Base-by-base conservation (phyloP, 1,284 basidiomycete genomes). In the Microbotryum saponariae region DNA sequence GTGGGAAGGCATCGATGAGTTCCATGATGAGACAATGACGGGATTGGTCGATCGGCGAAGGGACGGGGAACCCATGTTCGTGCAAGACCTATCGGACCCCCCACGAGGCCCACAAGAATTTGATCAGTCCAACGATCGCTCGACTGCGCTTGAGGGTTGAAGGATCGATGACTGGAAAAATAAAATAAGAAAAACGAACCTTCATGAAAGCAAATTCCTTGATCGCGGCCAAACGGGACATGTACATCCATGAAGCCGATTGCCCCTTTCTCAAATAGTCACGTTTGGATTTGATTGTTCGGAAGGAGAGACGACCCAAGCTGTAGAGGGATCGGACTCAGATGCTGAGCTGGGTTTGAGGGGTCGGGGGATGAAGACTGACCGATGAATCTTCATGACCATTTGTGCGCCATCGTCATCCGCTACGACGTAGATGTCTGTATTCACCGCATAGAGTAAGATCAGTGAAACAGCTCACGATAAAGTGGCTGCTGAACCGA, bases 161-260 rank as follows among this genome's bases (percentile, higher is more conserved):
- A 50, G 21, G 18, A 18, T 42, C 37, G 37, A 16, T 42, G 21
- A 21, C 27, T 18, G 25, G 9, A 25, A 44, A 42, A 18, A 25
- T 25, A 25, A 25, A 25, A 25, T 73, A 18, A 25, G 4, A 25
- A 25, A 73, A 18, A 73, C 72, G 44, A 49, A 89, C 91, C 82
- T 96, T 96, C 91, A 99, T 96, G 75, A 97, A 99, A 0, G 91
- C 90, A 81, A 86, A 98, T 75, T 99, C 94, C 75, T 97, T 97
- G 77, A 94, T 87, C 6, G 94, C 94, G 12, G 92, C 88, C 52
- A 99, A 78, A 31, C 94, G 84, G 58, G 91, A 94, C 90, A 99
- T 92, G 78, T 97, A 98, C 93, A 98, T 97, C 94, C 94, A 99
- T 33, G 90, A 94, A 0, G 93, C 93, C 44, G 88, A 91, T 77